Percentiles rank a stretch among this genome's conserved stretches.
Evolutionary conservation across 768 basidiomycete genomes (phyloP).

Genomic region (Sporobolomyces pararoseus): DNA sequence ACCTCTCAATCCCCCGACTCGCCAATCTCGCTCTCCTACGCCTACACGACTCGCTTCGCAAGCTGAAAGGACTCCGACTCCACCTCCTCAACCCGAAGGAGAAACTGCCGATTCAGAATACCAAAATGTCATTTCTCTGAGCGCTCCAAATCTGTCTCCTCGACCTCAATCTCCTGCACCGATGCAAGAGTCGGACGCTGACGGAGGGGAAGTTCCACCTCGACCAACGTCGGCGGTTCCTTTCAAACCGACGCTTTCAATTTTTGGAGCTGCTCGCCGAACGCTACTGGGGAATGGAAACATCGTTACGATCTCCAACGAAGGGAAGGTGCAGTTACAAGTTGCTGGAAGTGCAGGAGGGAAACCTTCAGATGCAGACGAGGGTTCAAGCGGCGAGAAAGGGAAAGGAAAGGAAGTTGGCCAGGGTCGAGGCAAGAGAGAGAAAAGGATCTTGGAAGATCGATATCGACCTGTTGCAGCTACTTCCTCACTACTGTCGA

Average conservation of each 20-base stretch:
- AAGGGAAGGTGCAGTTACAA: slow-evolving; percentile 6
- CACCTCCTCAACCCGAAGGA: neutral
- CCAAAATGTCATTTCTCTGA: slow-evolving; percentile 28
- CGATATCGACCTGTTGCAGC: slow-evolving; percentile 14
- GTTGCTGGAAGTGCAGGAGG: neutral
- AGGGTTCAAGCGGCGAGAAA: neutral
- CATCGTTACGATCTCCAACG: slow-evolving; percentile 14
- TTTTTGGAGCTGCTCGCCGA: slow-evolving; percentile 30
- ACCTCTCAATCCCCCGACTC: neutral
- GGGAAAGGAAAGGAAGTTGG: neutral
- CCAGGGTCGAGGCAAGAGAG: neutral
- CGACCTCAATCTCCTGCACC: neutral
- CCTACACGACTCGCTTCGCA: neutral
- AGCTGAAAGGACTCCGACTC: neutral
- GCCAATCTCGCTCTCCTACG: slow-evolving; percentile 24
- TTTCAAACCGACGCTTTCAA: slow-evolving; percentile 12
- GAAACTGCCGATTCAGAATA: neutral
- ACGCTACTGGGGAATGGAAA: slow-evolving; percentile 21
- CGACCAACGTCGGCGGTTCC: neutral
- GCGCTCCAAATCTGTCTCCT: slow-evolving; percentile 1
- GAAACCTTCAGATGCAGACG: neutral
- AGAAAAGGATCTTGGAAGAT: neutral
- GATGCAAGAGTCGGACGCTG: too few relatives aligned
- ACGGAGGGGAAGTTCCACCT: too few relatives aligned
- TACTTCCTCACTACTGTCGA: neutral